phyloP scores from a whole-genome alignment of 164 flowering plant species.

The Liriodendron chinense region DNA sequence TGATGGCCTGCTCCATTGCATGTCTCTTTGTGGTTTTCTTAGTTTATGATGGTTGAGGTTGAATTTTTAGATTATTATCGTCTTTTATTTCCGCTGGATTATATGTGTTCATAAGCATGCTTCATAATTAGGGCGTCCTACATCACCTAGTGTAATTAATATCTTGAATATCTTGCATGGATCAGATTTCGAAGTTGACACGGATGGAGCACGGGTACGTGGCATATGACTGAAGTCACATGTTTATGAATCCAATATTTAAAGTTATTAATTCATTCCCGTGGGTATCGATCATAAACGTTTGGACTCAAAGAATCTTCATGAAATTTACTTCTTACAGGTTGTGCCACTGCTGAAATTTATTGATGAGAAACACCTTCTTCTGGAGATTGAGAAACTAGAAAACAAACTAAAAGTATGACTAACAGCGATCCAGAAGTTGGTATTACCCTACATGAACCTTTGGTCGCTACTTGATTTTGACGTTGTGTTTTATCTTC shows the following conservation, averaged over 20 bases:
- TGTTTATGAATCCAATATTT: not conserved
- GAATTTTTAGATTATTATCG: no score
- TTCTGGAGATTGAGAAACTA: slow-evolving; percentile 22
- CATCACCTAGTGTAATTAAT: not conserved
- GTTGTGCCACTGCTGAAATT: slow-evolving; percentile 39
- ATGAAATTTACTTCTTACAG: slow-evolving; percentile 10
- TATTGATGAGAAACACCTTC: slow-evolving; percentile 35
- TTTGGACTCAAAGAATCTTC: not conserved
- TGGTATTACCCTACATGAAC: not conserved
- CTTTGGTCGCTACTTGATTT: not conserved
- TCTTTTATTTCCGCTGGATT: no score
- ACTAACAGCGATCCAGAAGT: not conserved
- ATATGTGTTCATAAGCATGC: no score
- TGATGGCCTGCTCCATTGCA: no score
- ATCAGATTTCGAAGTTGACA: slow-evolving; percentile 40
- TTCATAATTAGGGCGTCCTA: no score
- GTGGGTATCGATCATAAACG: not conserved
- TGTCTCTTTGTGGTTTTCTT: no score
- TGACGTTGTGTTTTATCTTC: no score
- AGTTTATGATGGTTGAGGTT: no score
- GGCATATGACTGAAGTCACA: slow-evolving; percentile 33
- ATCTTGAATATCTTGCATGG: not conserved
- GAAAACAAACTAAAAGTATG: slow-evolving; percentile 31
- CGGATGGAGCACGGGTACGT: slow-evolving; percentile 33
- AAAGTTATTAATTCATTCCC: not conserved